Evolutionary conservation across 2,329 filamentous ascomycete species (phyloP).

Genomic region (Colletotrichum tropicicola): DNA sequence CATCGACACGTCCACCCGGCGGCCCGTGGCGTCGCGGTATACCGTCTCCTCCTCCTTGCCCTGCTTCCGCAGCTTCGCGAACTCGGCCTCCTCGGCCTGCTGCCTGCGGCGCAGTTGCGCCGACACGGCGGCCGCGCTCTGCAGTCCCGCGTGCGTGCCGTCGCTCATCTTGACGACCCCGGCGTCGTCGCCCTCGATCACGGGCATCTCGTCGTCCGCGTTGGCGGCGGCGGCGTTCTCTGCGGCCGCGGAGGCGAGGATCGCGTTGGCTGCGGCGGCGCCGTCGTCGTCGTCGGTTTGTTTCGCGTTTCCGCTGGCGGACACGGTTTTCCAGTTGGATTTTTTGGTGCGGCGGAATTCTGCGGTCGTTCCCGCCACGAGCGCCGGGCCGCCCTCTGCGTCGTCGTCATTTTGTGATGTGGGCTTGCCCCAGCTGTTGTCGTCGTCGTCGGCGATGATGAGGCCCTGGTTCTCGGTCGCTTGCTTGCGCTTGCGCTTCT

Average conservation of each 20-base stretch:
- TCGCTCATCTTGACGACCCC: constrained; percentile 79
- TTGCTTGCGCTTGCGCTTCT: constrained; percentile 72
- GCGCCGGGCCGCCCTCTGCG: constrained; percentile 61
- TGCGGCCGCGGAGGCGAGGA: constrained; percentile 76
- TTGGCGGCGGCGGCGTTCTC: constrained; percentile 65
- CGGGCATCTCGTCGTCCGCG: constrained; percentile 59
- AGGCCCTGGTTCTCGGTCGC: constrained; percentile 57
- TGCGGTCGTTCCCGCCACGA: constrained; percentile 60
- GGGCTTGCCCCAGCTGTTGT: constrained; percentile 58
- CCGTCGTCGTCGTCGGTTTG: constrained; percentile 48
- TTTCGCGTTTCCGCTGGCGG: constrained; percentile 43
- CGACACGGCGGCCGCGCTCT: constrained; percentile 82
- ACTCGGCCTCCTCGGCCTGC: constrained; percentile 67
- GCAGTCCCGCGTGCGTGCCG: constrained; percentile 86
- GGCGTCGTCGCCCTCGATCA: constrained; percentile 51
- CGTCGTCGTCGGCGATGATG: constrained; percentile 73
- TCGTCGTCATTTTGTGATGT: constrained; percentile 54
- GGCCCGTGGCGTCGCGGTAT: constrained; percentile 92
- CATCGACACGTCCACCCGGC: constrained; percentile 94
- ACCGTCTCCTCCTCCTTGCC: constrained; percentile 79
- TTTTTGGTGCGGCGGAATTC: constrained; percentile 81
- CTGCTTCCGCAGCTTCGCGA: constrained; percentile 52
- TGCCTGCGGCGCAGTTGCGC: constrained; percentile 73
- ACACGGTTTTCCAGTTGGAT: constrained; percentile 81
- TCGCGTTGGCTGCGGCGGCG: constrained; percentile 78